Percentiles rank a stretch among this genome's conserved stretches.
Evolutionary conservation across 1,284 basidiomycete species (phyloP).

Genomic region (Austroboletus olivaceoglutinosus): DNA sequence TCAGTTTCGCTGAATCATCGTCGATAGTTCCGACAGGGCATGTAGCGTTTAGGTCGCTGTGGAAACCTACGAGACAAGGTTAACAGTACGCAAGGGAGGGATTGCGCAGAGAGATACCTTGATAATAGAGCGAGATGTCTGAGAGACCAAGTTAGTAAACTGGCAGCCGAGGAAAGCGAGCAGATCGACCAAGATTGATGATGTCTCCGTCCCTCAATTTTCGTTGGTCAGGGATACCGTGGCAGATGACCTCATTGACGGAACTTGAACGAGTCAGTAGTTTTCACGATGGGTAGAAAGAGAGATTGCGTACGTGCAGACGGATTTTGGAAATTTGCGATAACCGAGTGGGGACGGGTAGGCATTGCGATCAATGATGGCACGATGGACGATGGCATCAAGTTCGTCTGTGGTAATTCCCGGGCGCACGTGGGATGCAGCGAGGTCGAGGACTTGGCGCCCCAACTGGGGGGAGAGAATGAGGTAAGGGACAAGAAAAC

Average conservation of each 20-base stretch:
- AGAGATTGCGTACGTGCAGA: conserved; percentile 76
- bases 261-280: conserved; percentile 48
- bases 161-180: background rate
- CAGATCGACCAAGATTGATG: conserved; percentile 74
- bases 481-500: conserved; percentile 1
- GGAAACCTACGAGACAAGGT: conserved; percentile 58
- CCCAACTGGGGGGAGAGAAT: conserved; percentile 56
- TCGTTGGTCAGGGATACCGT: conserved; percentile 91
- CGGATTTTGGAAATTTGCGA: conserved; percentile 89
- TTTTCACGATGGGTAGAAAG: background rate
- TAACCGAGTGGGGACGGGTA: conserved; percentile 97
- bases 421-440: conserved; percentile 80
- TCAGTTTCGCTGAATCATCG: conserved; percentile 78
- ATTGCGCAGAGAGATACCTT: conserved; percentile 44
- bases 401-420: conserved; percentile 96
- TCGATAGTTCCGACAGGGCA: conserved; percentile 88
- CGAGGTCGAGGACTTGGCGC: conserved; percentile 89
- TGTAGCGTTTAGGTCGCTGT: conserved; percentile 88
- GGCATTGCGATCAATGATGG: conserved; percentile 85
- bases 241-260: conserved; percentile 96
- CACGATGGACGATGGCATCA: conserved; percentile 94
- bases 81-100: background rate
- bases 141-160: conserved; percentile 12
- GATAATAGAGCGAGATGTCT: conserved; percentile 69
- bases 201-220: conserved; percentile 90